Evolutionary conservation across 371 early-diverging fungal genomes (phyloP).

Genomic region (Circinella umbellata): DNA sequence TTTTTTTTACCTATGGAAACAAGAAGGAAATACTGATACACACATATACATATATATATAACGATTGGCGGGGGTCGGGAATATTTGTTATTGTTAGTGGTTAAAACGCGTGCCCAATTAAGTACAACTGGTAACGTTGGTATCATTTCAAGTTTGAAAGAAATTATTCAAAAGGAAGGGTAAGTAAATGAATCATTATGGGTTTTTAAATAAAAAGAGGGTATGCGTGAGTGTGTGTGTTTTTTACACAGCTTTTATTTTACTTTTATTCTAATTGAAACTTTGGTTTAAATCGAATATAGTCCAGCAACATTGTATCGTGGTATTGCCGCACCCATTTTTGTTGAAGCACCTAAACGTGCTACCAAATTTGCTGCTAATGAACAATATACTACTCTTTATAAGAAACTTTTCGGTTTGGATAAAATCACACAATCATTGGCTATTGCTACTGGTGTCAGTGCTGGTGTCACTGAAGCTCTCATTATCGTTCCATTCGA

Average conservation of each 20-base stretch:
- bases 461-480: slow-evolving; percentile 95
- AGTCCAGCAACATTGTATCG: slow-evolving; percentile 85
- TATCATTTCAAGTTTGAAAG: slow-evolving; percentile 44
- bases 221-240: too few species aligned
- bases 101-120: slow-evolving; percentile 97
- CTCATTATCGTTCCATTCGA: slow-evolving; percentile 92
- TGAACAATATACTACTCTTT: slow-evolving; percentile 82
- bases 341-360: slow-evolving; percentile 98
- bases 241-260: too few species aligned
- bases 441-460: slow-evolving; percentile 89
- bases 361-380: slow-evolving; percentile 97
- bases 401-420: slow-evolving; percentile 70
- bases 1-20: not conserved
- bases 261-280: too few species aligned
- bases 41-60: too few species aligned
- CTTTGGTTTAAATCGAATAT: slow-evolving; percentile 1
- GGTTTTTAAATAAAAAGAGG: too few species aligned
- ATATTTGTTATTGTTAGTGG: slow-evolving; percentile 56
- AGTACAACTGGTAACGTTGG: slow-evolving; percentile 69
- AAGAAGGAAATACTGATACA: not conserved
- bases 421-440: slow-evolving; percentile 77
- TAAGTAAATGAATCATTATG: slow-evolving; percentile 24
- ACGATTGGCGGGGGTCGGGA: not conserved
- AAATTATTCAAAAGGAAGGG: slow-evolving; percentile 94
- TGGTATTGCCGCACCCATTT: slow-evolving; percentile 95